Evolutionary conservation across 2,329 filamentous ascomycete species (phyloP), one percentile per base, ranked within the genome.

Genomic region (Didymella lethalis): DNA sequence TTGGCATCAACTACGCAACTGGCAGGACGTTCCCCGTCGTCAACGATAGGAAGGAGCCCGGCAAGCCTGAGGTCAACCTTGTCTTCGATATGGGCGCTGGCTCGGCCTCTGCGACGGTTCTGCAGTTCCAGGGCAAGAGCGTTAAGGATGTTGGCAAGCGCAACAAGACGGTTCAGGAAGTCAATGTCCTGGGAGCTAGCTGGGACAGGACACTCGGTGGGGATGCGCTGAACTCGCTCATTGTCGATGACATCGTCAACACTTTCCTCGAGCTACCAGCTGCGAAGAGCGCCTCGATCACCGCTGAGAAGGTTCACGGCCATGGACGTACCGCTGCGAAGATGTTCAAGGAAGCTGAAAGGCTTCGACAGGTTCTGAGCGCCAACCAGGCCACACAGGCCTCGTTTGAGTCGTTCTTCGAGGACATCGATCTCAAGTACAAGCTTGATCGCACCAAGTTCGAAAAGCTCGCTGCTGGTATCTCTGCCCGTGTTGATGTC

Each of bases 31-130:
- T 98, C 78, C 92, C 93, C 36, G 84, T 94, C 59, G 83, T 95
- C 60, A 90, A 87, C 54, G 51, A 51, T 26, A 58, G 54, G 40
- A 58, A 58, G 45, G 89, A 95, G 53, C 92, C 92, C 54, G 90
- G 86, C 64, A 93, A 93, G 81, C 90, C 95, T 0, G 95, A 99
- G 78, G 87, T 93, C 69, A 92, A 99, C 79, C 81, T 99, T 76
- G 87, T 99, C 29, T 99, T 95, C 73, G 95, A 99, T 75, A 98
- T 99, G 93, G 95, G 95, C 66, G 93, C 95, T 66, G 95, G 95
- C 4, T 97, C 92, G 45, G 91, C 94, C 31, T 96, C 92, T 69
- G 94, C 94, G 4, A 95, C 93, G 7, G 82, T 99, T 51, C 80
- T 99, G 75, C 90, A 89, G 70, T 97, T 99, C 80, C 93, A 97